phyloP scores from a whole-genome alignment of 768 basidiomycete species.

The Holtermanniella nyarrowii region DNA sequence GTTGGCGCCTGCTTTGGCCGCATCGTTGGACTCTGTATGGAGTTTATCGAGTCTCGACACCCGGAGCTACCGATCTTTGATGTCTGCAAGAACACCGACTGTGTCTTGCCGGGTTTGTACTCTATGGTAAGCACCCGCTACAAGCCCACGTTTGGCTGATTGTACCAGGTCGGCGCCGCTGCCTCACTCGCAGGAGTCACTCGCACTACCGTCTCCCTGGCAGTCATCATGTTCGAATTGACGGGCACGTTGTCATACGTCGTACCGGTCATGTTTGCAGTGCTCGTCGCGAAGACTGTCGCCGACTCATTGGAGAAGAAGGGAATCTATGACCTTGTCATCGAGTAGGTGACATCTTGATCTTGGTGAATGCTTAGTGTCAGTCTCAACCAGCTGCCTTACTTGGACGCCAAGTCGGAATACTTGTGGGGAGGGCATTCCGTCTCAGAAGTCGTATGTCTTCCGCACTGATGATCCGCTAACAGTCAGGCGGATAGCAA shows the following conservation, averaged over 20 bases:
- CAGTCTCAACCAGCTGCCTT: conserved; percentile 75
- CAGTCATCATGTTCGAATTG: conserved; percentile 92
- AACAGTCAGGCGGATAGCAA: conserved; percentile 53
- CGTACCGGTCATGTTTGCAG: conserved; percentile 41
- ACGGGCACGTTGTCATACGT: conserved; percentile 88
- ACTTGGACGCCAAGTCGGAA: conserved; percentile 80
- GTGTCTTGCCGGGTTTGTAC: conserved; percentile 81
- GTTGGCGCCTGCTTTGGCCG: conserved; percentile 91
- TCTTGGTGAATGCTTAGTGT: not conserved
- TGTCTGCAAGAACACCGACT: conserved; percentile 56
- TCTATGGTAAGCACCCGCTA: conserved; percentile 57
- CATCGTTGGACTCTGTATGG: conserved; percentile 68
- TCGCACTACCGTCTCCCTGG: conserved; percentile 71
- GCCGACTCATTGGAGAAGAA: conserved; percentile 82
- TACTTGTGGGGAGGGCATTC: conserved; percentile 73
- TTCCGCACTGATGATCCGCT: conserved; percentile 4
- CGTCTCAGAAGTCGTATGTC: conserved; percentile 65
- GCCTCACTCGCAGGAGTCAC: conserved; percentile 93
- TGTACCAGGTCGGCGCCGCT: conserved; percentile 59
- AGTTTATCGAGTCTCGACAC: conserved; percentile 58
- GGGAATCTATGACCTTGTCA: conserved; percentile 94
- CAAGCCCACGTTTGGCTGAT: not conserved
- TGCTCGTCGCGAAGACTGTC: conserved; percentile 82
- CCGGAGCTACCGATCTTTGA: conserved; percentile 56
- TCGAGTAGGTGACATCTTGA: conserved; percentile 53